Base-by-base conservation (phyloP, 2,329 filamentous ascomycete species). In the Aspergillus sp. region DNA sequence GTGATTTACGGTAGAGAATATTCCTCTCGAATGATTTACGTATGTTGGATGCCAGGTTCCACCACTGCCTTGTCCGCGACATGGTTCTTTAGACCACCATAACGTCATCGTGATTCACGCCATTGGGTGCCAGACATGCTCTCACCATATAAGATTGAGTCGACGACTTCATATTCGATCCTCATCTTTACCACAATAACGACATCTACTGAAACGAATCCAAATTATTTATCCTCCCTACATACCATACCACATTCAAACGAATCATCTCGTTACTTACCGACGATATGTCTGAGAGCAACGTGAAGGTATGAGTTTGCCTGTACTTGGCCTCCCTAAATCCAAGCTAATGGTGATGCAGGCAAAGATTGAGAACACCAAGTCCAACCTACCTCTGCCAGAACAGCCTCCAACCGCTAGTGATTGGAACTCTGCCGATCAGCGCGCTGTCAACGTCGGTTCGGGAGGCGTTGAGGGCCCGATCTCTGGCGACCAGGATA, bases 391-490 rank as follows among this genome's bases (percentile, higher is more conserved):
- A 33, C 89, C 89, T 51, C 84, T 93, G 51, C 91, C 90, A 17
- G 89, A 93, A 2, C 82, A 93, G 64, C 90, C 90, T 20, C 89
- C 89, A 1, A 78, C 76, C n/a, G 77, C 85, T n/a, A 89, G 89
- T 5, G 90, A 95, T 80, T 92, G 86, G 82, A 86, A 93, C 72
- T 90, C 88, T 0, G 80, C 83, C 51, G 89, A 93, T 67, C 81
- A 81, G 33, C 78, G 83, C 61, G 90, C 78, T 56, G 86, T 90
- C 70, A 89, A 90, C 69, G 85, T 90, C 48, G 88, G 88, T 62
- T 84, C 86, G 37, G 88, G 88, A 19, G 75, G 81, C 54, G 65
- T 80, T 2, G 72, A 82, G 64, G 82, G 78, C 52, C 80, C 83
- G 60, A 75, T 86, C 46, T 83, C 84, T 19, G 54, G 68, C 15